Percentiles rank a stretch among this genome's conserved stretches.
Conservation (phyloP, 441 rosid species). For the Erodium chrysanthum region DNA sequence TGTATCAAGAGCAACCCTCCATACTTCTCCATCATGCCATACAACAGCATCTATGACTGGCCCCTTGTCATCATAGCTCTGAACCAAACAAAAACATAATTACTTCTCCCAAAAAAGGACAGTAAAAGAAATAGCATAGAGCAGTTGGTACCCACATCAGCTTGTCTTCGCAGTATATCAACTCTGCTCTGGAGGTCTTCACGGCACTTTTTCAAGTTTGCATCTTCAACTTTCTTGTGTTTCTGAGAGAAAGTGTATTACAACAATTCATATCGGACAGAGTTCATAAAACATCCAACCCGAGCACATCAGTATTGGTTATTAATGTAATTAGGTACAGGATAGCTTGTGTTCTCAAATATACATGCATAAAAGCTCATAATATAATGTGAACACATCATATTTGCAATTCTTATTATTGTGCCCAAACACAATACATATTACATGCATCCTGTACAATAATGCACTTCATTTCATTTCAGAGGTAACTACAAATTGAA, state of each 20-base stretch:
- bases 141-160: conserved; percentile 48
- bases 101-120: conserved; percentile 11
- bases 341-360: not conserved
- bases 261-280: conserved; percentile 9
- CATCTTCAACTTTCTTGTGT: conserved; percentile 59
- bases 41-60: conserved; percentile 90
- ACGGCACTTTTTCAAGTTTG: conserved; percentile 50
- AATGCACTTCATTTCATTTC: conserved; percentile 10
- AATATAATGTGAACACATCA: not conserved
- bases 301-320: not conserved
- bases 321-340: not conserved
- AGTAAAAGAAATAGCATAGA: conserved; percentile 18
- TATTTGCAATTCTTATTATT: not conserved
- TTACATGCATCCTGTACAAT: not conserved
- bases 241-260: conserved; percentile 39
- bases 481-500: not conserved
- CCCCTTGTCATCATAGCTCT: conserved; percentile 91
- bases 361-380: not conserved
- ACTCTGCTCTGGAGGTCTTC: conserved; percentile 81
- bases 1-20: conserved; percentile 93
- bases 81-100: conserved; percentile 13
- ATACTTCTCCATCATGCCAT: conserved; percentile 91
- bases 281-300: conserved; percentile 11
- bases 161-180: conserved; percentile 70
- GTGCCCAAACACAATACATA: not conserved